Conservation (phyloP, 2,329 filamentous ascomycete genomes). For the Bipolaris victoriae region DNA sequence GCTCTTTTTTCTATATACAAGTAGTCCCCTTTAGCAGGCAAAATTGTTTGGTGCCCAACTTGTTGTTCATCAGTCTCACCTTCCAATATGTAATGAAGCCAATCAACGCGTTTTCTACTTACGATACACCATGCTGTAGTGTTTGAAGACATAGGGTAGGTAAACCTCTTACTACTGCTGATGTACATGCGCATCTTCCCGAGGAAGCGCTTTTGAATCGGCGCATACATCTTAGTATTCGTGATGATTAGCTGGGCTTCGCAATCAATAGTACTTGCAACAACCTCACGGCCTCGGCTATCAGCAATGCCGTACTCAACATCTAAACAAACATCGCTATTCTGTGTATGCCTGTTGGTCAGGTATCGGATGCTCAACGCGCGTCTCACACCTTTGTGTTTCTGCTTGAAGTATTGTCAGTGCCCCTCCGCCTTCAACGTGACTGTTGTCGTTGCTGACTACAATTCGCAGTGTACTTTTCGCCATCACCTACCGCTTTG, state of each 20-base stretch:
- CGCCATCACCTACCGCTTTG: slow-evolving; percentile 24
- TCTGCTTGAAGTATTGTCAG: slow-evolving; percentile 53
- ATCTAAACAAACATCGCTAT: slow-evolving; percentile 57
- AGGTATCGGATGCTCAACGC: slow-evolving; percentile 53
- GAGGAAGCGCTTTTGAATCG: slow-evolving; percentile 52
- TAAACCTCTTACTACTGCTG: slow-evolving; percentile 59
- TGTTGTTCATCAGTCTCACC: not conserved
- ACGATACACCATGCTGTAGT: not conserved
- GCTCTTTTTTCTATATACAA: not conserved
- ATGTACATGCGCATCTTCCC: slow-evolving; percentile 63
- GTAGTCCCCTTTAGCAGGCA: not conserved
- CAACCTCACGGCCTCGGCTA: slow-evolving; percentile 58
- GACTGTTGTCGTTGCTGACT: slow-evolving; percentile 3
- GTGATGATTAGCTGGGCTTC: slow-evolving; percentile 54
- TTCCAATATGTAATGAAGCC: not conserved
- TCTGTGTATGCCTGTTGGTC: slow-evolving; percentile 55
- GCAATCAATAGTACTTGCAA: slow-evolving; percentile 56
- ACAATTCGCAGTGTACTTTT: slow-evolving; percentile 21
- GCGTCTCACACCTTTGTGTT: slow-evolving; percentile 55
- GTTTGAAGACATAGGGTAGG: slow-evolving; percentile 25
- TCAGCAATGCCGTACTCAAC: slow-evolving; percentile 58
- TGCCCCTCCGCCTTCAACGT: not conserved
- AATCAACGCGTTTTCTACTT: not conserved
- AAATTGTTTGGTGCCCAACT: not conserved
- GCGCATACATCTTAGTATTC: slow-evolving; percentile 50